phyloP scores from a whole-genome alignment of 257 asterid species.

The Parsonsia alboflavescens region DNA sequence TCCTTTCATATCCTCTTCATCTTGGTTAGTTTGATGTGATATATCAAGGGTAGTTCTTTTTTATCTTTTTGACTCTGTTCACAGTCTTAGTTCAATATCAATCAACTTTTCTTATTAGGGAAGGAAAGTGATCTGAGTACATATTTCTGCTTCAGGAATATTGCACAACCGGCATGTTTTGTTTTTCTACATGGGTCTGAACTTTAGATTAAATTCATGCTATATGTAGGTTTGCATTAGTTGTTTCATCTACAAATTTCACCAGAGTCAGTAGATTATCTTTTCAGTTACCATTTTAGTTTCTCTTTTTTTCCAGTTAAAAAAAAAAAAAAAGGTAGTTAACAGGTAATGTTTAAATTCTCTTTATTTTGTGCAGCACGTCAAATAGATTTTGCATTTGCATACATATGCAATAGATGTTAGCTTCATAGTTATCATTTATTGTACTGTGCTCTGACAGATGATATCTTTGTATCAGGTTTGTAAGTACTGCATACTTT shows the following conservation, averaged over 20 bases:
- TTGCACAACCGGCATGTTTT: background rate
- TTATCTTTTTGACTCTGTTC: background rate
- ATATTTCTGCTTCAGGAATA: background rate
- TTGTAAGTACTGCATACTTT: background rate
- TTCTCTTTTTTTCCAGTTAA: background rate
- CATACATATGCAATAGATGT: background rate
- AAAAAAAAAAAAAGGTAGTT: background rate
- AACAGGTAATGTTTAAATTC: background rate
- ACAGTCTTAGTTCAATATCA: background rate
- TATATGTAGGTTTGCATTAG: background rate
- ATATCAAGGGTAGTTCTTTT: background rate
- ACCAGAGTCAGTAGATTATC: background rate
- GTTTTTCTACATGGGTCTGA: background rate
- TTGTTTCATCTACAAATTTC: background rate
- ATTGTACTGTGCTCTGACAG: background rate
- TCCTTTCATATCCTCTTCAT: background rate
- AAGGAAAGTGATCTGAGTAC: background rate
- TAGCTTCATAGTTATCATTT: background rate
- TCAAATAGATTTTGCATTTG: background rate
- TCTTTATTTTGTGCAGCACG: slow-evolving; percentile 1
- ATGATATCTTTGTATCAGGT: background rate
- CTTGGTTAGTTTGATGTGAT: background rate
- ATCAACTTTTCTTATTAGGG: background rate
- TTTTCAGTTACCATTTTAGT: background rate
- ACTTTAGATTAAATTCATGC: background rate